Conservation (phyloP, 2,329 filamentous ascomycete genomes). For the Kalaharituber pfeilii region DNA sequence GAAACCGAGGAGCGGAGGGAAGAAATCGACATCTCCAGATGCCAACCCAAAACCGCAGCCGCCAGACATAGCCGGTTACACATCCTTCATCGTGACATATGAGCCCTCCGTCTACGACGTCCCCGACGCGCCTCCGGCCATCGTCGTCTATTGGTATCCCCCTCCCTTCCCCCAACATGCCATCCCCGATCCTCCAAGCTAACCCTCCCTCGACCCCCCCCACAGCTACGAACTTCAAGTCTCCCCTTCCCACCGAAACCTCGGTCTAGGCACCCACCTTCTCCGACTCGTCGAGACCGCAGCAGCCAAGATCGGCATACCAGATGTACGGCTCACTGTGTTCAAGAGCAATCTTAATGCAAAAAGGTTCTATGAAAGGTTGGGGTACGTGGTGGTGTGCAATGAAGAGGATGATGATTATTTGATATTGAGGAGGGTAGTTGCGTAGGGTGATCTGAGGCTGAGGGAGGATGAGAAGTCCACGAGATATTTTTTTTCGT, state of each 20-base stretch:
- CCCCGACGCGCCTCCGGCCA: neutral
- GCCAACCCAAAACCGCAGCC: too few species aligned
- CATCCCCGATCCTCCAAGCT: neutral
- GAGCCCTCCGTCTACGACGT: constrained; percentile 10
- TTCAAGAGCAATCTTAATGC: constrained; percentile 16
- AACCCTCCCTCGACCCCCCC: too few species aligned
- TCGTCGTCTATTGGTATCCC: neutral
- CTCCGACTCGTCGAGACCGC: constrained; percentile 12
- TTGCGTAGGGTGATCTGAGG: constrained; percentile 31
- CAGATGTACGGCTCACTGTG: constrained; percentile 15
- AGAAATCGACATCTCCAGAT: too few species aligned
- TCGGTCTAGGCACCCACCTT: constrained; percentile 10
- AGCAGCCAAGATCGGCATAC: constrained; percentile 9
- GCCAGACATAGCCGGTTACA: constrained; percentile 22
- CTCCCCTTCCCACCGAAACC: constrained; percentile 7
- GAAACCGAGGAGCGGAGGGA: too few species aligned
- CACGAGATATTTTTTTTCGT: constrained; percentile 34
- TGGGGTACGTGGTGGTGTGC: constrained; percentile 32
- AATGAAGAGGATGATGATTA: constrained; percentile 32
- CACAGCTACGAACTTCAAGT: constrained; percentile 15
- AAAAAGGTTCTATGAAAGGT: constrained; percentile 13
- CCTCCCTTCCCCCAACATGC: neutral
- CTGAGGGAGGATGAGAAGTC: constrained; percentile 37
- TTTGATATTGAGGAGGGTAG: constrained; percentile 34
- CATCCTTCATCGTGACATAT: constrained; percentile 15